Conservation (phyloP, 305 asterid species). For the Andrographis paniculata region DNA sequence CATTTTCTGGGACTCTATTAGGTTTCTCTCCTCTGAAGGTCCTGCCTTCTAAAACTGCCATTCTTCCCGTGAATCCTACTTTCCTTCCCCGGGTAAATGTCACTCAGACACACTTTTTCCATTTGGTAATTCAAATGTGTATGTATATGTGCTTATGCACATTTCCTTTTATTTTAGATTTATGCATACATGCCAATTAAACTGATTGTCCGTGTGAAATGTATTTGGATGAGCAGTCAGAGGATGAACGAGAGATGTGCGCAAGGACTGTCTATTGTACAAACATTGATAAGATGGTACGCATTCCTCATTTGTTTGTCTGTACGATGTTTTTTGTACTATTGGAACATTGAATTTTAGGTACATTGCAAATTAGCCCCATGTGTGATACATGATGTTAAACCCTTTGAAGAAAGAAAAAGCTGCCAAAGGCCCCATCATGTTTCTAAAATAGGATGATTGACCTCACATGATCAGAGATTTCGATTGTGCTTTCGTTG, state of each 20-base stretch:
- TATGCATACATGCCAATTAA: neutral
- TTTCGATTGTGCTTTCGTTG: too few relatives aligned
- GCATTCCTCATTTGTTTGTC: conserved; percentile 2
- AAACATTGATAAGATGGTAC: conserved; percentile 81
- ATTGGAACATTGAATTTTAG: neutral
- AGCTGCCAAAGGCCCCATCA: too few relatives aligned
- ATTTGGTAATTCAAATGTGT: neutral
- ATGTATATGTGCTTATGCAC: too few relatives aligned
- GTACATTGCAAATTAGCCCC: neutral
- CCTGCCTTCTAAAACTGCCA: conserved; percentile 90
- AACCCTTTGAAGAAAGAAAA: too few relatives aligned
- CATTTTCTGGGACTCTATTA: conserved; percentile 47
- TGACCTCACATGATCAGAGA: too few relatives aligned
- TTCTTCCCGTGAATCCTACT: conserved; percentile 90
- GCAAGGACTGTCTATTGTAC: conserved; percentile 92
- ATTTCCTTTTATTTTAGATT: neutral
- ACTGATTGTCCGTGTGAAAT: conserved; percentile 9
- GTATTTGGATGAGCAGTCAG: conserved; percentile 40
- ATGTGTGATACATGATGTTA: too few relatives aligned
- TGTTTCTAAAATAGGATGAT: too few relatives aligned
- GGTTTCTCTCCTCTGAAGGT: conserved; percentile 71
- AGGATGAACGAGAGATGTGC: conserved; percentile 95
- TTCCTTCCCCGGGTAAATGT: conserved; percentile 84
- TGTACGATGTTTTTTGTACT: conserved; percentile 1
- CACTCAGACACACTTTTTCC: neutral